Conservation (phyloP, 129 eudicot genomes). For the Tagetes patula region DNA sequence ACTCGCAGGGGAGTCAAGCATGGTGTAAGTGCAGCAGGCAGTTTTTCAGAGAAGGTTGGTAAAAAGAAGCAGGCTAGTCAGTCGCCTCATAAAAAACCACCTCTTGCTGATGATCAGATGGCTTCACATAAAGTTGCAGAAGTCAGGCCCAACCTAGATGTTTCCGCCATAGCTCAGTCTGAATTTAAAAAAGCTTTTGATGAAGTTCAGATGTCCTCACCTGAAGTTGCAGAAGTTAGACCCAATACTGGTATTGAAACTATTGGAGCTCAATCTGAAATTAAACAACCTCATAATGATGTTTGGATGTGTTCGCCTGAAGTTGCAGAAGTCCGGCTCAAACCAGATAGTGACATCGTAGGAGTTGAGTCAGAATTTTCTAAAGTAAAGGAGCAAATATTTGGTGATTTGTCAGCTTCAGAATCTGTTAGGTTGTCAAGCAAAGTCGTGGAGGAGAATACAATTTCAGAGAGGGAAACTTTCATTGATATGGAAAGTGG, state of each 20-base stretch:
- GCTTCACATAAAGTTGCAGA: conserved; percentile 28
- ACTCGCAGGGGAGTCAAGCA: conserved; percentile 21
- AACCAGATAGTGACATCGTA: no score
- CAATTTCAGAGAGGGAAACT: conserved; percentile 2
- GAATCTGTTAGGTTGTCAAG: conserved; percentile 19
- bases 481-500: background rate
- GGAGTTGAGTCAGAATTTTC: no score
- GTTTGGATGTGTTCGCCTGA: no score
- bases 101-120: conserved; percentile 26
- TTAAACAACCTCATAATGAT: no score
- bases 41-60: conserved; percentile 20
- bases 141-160: background rate
- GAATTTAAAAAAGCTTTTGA: background rate
- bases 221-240: background rate
- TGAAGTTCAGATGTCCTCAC: conserved; percentile 3
- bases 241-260: background rate
- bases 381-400: conserved; percentile 13
- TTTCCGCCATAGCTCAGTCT: background rate
- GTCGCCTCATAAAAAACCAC: conserved; percentile 5
- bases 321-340: no score
- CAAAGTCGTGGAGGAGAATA: background rate
- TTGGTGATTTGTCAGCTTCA: conserved; percentile 23
- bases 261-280: background rate
- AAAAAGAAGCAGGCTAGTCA: conserved; percentile 20
- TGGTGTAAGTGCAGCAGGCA: conserved; percentile 4